Evolutionary conservation across 495 filamentous ascomycete genomes (phyloP).

Genomic region (Neurospora africana): DNA sequence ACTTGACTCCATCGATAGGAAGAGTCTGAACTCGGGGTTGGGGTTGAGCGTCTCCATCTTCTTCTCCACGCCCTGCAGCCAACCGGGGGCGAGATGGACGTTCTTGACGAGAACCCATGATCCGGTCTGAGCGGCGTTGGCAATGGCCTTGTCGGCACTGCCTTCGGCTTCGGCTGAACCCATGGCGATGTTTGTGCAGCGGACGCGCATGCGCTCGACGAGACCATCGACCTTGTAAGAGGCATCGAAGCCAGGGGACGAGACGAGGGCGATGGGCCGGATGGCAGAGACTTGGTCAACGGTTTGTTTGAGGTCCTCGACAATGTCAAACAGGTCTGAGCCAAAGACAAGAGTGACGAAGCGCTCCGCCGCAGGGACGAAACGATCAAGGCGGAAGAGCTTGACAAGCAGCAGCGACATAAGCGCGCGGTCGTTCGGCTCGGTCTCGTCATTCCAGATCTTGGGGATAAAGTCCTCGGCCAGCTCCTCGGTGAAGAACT

Average conservation of each 20-base stretch:
- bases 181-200: slow-evolving; percentile 97
- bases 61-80: slow-evolving; percentile 96
- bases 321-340: slow-evolving; percentile 65
- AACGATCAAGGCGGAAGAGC: slow-evolving; percentile 87
- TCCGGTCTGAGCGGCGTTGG: slow-evolving; percentile 81
- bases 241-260: slow-evolving; percentile 92
- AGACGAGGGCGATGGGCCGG: slow-evolving; percentile 82
- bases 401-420: slow-evolving; percentile 81
- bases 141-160: slow-evolving; percentile 90
- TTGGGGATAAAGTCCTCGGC: slow-evolving; percentile 79
- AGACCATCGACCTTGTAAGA: slow-evolving; percentile 97
- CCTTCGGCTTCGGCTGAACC: slow-evolving; percentile 89
- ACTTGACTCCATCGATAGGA: slow-evolving; percentile 96
- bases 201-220: slow-evolving; percentile 68
- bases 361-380: slow-evolving; percentile 81
- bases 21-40: slow-evolving; percentile 85
- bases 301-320: slow-evolving; percentile 74
- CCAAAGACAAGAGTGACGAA: slow-evolving; percentile 89
- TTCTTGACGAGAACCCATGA: slow-evolving; percentile 99
- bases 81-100: slow-evolving; percentile 89
- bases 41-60: slow-evolving; percentile 90
- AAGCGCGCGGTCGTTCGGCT: slow-evolving; percentile 64
- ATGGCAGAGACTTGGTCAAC: slow-evolving; percentile 74
- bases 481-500: slow-evolving; percentile 73
- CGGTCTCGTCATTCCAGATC: slow-evolving; percentile 57